Base-by-base conservation (phyloP, 78 protist genomes). In the Polysphondylium violaceum region DNA sequence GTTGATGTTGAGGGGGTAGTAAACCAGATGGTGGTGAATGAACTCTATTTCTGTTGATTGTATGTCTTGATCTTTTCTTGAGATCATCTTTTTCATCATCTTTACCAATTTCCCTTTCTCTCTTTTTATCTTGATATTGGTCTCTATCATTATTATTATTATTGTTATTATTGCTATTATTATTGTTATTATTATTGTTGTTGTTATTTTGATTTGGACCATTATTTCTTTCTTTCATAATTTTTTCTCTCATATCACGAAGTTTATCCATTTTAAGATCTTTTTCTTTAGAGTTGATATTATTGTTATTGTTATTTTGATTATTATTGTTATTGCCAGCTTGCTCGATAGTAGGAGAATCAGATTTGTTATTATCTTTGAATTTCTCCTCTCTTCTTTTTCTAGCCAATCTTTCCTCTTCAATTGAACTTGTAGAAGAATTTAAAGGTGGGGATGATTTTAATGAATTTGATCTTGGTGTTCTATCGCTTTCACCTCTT, bases 91-190 rank as follows among this genome's bases (percentile, higher is more conserved):
- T 14, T n/a, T 56, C 63, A 56, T 56, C 63, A 14, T 6, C 7
- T 56, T 56, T 56, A 14, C 29, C 21, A 56, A 14, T 9, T 56
- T 56, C 63, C 21, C 63, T 56, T 17, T 56, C 63, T n/a, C 63
- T 16, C 21, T 56, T 56, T 56, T 56, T 56, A 56, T 47, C 11
- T 14, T 47, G 23, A 47, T 14, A 17, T 25, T 56, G 63, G 63
- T 56, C 29, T n/a, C 21, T 14, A n/a, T 56, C 21, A 17, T 56
- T 25, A 17, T 56, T 4, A 56, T 56, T 56, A 14, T 56, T 56
- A 56, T 56, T 56, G 21, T 56, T 56, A 56, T 56, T 56, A 56
- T 56, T 56, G 63, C 21, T 56, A 56, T 56, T 56, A 56, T 56
- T 17, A 14, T 14, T 56, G 21, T 14, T 14, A 56, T 6, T 17